Evolutionary conservation across 1,139 yeast species (phyloP).

Genomic region (Blastobotrys ciferrii): DNA sequence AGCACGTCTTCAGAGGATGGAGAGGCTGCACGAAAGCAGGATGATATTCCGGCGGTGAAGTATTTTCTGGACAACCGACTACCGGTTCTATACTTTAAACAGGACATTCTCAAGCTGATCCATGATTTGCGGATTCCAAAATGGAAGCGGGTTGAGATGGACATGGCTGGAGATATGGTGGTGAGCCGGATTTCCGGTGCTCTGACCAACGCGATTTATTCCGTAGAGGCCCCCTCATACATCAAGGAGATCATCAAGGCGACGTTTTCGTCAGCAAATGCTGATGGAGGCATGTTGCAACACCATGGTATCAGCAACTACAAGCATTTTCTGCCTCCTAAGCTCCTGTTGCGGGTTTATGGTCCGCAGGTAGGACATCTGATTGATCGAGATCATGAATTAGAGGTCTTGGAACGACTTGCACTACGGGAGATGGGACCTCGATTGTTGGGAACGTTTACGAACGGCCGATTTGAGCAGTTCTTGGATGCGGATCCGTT

Average conservation of each 20-base stretch:
- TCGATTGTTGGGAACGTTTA: slow-evolving; percentile 77
- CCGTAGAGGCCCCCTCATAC: slow-evolving; percentile 46
- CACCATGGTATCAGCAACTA: slow-evolving; percentile 19
- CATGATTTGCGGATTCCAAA: slow-evolving; percentile 66
- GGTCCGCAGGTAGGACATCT: slow-evolving; percentile 89
- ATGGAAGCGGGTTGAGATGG: slow-evolving; percentile 57
- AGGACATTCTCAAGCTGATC: slow-evolving; percentile 67
- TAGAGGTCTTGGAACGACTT: slow-evolving; percentile 67
- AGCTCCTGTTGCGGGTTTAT: slow-evolving; percentile 70
- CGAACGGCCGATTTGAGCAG: slow-evolving; percentile 91
- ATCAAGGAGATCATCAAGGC: slow-evolving; percentile 32
- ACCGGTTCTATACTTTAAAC: slow-evolving; percentile 80
- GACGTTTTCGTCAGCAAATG: slow-evolving; percentile 11
- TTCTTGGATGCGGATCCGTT: slow-evolving; percentile 78
- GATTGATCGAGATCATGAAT: slow-evolving; percentile 81
- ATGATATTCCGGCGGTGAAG: slow-evolving; percentile 25
- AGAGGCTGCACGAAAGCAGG: slow-evolving; percentile 1
- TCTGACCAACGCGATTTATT: slow-evolving; percentile 83
- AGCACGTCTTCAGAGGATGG: neutral
- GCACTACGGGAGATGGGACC: slow-evolving; percentile 85
- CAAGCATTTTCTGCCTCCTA: slow-evolving; percentile 41
- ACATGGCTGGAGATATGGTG: slow-evolving; percentile 43
- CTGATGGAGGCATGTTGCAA: neutral
- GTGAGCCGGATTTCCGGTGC: slow-evolving; percentile 83
- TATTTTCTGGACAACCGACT: slow-evolving; percentile 60